Conservation (phyloP, 176 grass and related monocot species). For the sorghum (Sorghum bicolor) region Sorghum_bicolor_NCBIv3 NC_012873.2:60721501-60722000, state of each 20-base stretch:
- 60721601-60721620: neutral
- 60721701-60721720: neutral
- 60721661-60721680: neutral
- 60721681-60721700: conserved; percentile 29
- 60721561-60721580: neutral
- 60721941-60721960: conserved; percentile 23
- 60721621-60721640: neutral
- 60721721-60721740: neutral
- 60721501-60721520: neutral
- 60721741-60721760: conserved; percentile 12
- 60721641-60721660: neutral
- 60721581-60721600: neutral
- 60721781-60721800: neutral
- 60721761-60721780: neutral
- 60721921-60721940: conserved; percentile 41
- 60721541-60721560: neutral
- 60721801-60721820: conserved; percentile 2
- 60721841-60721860: conserved; percentile 27
- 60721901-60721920: conserved; percentile 20
- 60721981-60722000: neutral
- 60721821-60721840: conserved; percentile 13
- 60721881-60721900: neutral
- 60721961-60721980: conserved; percentile 8
- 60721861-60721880: neutral
- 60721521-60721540: neutral